Percentiles rank a stretch among this genome's conserved stretches.
Evolutionary conservation across 169 alveolate species (phyloP).

Genomic region (Babesia ovata): DNA sequence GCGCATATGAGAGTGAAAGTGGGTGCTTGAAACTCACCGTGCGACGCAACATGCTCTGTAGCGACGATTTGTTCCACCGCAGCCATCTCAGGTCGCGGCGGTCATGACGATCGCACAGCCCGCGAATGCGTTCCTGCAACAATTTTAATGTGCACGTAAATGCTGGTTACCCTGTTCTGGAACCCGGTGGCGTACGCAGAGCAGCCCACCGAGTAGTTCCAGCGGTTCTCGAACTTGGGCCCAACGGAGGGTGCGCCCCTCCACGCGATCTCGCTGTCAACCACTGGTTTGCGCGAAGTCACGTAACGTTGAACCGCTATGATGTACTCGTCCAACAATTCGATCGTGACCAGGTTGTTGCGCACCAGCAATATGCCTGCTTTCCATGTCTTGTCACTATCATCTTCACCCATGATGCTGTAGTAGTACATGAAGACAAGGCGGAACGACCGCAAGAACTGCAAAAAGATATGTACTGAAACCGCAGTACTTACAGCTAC

Average conservation of each 20-base stretch:
- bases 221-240: background rate
- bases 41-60: background rate
- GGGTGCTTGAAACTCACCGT: background rate
- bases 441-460: constrained; percentile 52
- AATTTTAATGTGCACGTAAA: background rate
- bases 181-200: background rate
- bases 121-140: background rate
- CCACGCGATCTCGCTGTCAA: constrained; percentile 11
- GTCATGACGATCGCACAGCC: background rate
- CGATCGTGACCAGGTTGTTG: constrained; percentile 35
- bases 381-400: background rate
- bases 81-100: background rate
- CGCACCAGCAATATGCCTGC: constrained; percentile 19
- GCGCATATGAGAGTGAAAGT: background rate
- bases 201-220: background rate
- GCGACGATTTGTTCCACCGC: background rate
- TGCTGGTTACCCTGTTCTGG: background rate
- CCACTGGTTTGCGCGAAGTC: constrained; percentile 1
- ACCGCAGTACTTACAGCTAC: constrained; percentile 14
- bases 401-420: constrained; percentile 21
- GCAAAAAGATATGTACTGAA: background rate
- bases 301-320: background rate
- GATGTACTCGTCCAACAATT: constrained; percentile 27
- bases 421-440: constrained; percentile 51
- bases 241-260: constrained; percentile 4